Base-by-base conservation (phyloP, 1,139 yeast genomes). In the Saccharomycopsis crataegensis region DNA sequence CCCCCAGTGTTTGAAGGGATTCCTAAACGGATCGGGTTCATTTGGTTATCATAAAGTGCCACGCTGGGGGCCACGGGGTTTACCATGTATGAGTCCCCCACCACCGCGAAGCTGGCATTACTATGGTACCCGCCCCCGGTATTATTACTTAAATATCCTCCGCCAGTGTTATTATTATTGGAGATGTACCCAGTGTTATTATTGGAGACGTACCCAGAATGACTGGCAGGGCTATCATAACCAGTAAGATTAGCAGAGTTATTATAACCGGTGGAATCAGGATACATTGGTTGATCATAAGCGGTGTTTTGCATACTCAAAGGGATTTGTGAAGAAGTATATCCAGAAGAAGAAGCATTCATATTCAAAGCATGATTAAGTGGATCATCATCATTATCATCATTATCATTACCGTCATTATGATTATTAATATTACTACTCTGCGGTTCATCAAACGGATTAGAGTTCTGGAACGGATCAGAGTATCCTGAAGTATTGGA, bases 41-140 rank as follows among this genome's bases (percentile, higher is more conserved):
- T 53, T 17, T 56, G 14, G 48, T 47, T 48, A 28, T 56, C 58
- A 42, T 50, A 54, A 33, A 56, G 37, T 17, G 16, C 47, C 22
- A 56, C 42, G 9, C 44, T 28, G 11, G 50, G n/a, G n/a, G 49
- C 17, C 28, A 50, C 38, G 6, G 54, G 54, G 9, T 50, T 48
- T 12, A 42, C 45, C 33, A 48, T 41, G 40, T 56, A 56, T 6
- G 54, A 50, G 38, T 56, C 58, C 31, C 58, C 58, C 28, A 22
- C 28, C 28, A 22, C 28, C 4, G 28, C 28, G 4, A 22, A 22
- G 28, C 28, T 22, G 28, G 28, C 28, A 22, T 22, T 22, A 22
- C 28, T 22, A 22, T 22, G 28, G 28, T 22, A 22, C 28, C 28
- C 28, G 28, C n/a, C n/a, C n/a, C n/a, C n/a, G n/a, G n/a, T n/a